These are phyloP conservation scores for Prunus mira DNA, from an alignment of 306 rosid species.

Conservation along the genomic window DNA sequence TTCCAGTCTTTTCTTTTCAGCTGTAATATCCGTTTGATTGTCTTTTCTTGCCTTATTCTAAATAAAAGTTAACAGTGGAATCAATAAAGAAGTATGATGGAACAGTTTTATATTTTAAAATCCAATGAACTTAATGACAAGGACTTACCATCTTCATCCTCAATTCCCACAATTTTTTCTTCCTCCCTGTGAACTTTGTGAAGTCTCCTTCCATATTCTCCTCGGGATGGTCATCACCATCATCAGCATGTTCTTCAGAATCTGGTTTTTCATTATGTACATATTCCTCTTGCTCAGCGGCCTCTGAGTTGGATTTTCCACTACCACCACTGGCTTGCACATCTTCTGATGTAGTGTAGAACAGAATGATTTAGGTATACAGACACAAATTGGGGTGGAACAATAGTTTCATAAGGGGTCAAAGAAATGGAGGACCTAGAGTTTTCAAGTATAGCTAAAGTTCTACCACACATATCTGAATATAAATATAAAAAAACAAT, in stretches of 20 bases:
- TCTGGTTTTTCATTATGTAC: conserved; percentile 27
- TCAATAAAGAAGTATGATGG: neutral
- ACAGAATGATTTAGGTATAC: conserved; percentile 6
- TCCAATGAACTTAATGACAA: neutral
- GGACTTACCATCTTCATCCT: conserved; percentile 76
- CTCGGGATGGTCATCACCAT: conserved; percentile 16
- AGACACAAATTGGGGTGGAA: neutral
- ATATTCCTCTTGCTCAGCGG: conserved; percentile 41
- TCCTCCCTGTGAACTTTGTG: conserved; percentile 49
- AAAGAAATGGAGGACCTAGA: neutral
- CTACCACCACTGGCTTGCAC: conserved; percentile 39
- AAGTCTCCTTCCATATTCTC: conserved; percentile 26
- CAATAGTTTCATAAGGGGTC: neutral
- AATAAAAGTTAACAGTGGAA: conserved; percentile 4
- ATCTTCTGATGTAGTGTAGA: conserved; percentile 32
- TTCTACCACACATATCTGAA: neutral
- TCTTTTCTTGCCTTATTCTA: conserved; percentile 86
- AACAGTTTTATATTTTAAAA: neutral
- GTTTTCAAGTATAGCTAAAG: neutral
- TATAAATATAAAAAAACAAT: neutral
- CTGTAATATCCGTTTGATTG: conserved; percentile 86
- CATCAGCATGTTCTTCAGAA: conserved; percentile 19
- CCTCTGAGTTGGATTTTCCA: conserved; percentile 33
- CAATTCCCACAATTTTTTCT: conserved; percentile 79
- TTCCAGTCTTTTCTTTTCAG: conserved; percentile 95